These are phyloP conservation scores for Prunus mongolica DNA, from an alignment of 306 rosid species.

Conservation along the genomic window DNA sequence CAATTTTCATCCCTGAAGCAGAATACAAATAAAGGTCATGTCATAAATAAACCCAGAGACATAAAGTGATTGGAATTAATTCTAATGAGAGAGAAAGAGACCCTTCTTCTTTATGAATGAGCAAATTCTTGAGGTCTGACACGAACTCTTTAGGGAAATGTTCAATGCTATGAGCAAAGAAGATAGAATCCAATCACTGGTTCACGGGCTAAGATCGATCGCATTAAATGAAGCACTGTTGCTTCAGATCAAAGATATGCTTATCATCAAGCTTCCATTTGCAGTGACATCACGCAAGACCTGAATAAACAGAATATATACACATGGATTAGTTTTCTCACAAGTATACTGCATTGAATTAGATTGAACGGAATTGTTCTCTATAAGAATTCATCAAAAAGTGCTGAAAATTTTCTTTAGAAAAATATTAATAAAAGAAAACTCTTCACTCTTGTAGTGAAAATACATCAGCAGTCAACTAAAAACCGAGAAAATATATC, in stretches of 20 bases:
- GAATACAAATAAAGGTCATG: not conserved
- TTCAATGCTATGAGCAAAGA: constrained; percentile 27
- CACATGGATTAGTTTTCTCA: not conserved
- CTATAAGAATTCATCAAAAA: not conserved
- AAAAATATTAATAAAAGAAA: not conserved
- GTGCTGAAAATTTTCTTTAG: not conserved
- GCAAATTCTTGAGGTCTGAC: constrained; percentile 23
- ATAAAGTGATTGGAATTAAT: not conserved
- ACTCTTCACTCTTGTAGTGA: not conserved
- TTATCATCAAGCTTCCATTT: not conserved
- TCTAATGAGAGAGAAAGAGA: not conserved
- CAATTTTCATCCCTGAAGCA: constrained; percentile 15
- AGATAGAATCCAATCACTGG: constrained; percentile 19
- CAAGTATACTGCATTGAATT: not conserved
- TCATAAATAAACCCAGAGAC: constrained; percentile 4
- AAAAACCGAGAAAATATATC: not conserved
- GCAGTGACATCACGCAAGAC: constrained; percentile 18
- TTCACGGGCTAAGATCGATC: constrained; percentile 43
- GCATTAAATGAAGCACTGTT: constrained; percentile 39
- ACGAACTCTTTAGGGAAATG: constrained; percentile 17
- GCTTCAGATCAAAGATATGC: constrained; percentile 23
- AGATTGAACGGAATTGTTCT: not conserved
- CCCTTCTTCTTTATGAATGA: constrained; percentile 12
- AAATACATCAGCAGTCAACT: not conserved
- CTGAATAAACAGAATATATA: not conserved